Percentiles rank a stretch among this genome's conserved stretches.
Conservation (phyloP, 2,329 filamentous ascomycete species). For the Epichloe coenophiala region DNA sequence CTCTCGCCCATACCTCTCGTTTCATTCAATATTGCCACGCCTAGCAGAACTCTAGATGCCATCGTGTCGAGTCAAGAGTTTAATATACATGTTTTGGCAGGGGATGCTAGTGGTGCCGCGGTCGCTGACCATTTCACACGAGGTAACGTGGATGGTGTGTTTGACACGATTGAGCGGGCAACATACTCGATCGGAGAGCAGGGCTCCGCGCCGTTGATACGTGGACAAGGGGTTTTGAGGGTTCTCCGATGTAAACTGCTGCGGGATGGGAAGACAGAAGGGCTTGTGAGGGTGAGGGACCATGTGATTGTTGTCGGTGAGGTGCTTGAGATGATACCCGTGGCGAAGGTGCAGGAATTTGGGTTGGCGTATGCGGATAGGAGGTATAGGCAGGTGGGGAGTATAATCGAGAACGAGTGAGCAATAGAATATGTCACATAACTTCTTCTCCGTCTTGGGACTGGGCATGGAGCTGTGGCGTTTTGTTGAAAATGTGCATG, state of each 20-base stretch:
- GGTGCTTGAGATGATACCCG: conserved; percentile 31
- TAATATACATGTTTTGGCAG: conserved; percentile 41
- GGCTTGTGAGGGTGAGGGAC: conserved; percentile 34
- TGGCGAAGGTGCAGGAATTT: conserved; percentile 21
- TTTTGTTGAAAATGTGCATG: too few relatives aligned
- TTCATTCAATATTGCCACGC: conserved; percentile 43
- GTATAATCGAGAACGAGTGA: conserved; percentile 14
- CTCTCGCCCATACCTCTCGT: conserved; percentile 37
- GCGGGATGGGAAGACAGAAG: conserved; percentile 23
- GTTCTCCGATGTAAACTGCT: conserved; percentile 31
- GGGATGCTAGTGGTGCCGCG: conserved; percentile 30
- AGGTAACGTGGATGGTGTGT: conserved; percentile 30
- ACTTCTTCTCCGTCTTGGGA: background rate
- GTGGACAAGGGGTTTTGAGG: conserved; percentile 38
- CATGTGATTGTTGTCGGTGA: conserved; percentile 40
- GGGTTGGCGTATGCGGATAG: conserved; percentile 37
- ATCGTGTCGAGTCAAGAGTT: conserved; percentile 30
- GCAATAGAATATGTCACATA: background rate
- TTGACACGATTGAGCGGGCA: conserved; percentile 13
- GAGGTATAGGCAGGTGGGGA: conserved; percentile 30
- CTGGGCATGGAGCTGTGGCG: too few relatives aligned
- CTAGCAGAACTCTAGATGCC: conserved; percentile 41
- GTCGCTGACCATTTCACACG: conserved; percentile 39
- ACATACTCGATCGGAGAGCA: conserved; percentile 8
- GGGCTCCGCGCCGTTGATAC: conserved; percentile 27